These are phyloP conservation scores for Trichoderma sp. DNA, from an alignment of 2,329 filamentous ascomycete genomes.

Conservation along the genomic window DNA sequence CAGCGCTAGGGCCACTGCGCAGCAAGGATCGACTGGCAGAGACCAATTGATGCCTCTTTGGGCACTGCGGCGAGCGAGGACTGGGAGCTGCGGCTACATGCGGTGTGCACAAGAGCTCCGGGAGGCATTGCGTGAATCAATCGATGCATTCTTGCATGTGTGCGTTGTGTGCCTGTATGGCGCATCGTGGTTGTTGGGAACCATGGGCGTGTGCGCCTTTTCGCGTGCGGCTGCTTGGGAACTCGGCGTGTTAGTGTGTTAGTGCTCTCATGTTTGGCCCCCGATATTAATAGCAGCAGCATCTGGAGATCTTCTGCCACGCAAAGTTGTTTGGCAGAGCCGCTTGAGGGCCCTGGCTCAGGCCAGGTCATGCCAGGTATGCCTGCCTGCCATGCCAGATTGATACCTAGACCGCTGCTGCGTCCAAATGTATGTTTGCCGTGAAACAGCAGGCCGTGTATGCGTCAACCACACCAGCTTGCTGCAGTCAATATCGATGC, in stretches of 20 bases:
- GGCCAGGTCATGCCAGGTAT: background rate
- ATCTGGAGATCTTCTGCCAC: background rate
- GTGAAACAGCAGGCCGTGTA: background rate
- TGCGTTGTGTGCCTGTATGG: background rate
- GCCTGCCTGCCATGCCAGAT: background rate
- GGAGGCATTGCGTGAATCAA: conserved; percentile 2
- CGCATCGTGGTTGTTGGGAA: background rate
- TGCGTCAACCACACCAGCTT: background rate
- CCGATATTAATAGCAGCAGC: background rate
- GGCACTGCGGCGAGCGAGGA: background rate
- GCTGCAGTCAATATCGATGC: background rate
- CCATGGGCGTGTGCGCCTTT: conserved; percentile 19
- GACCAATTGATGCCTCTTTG: conserved; percentile 18
- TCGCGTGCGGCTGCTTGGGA: background rate
- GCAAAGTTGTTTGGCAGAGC: background rate
- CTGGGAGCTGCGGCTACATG: conserved; percentile 11
- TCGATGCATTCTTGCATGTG: background rate
- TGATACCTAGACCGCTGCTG: background rate
- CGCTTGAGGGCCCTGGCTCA: background rate
- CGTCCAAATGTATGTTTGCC: background rate
- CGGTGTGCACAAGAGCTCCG: conserved; percentile 7
- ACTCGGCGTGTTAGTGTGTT: background rate
- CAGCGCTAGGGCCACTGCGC: conserved; percentile 8
- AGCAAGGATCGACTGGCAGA: conserved; percentile 7
- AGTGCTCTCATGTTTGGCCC: background rate